phyloP scores from a whole-genome alignment of 768 basidiomycete genomes.

The Gymnopilus junonius region DNA sequence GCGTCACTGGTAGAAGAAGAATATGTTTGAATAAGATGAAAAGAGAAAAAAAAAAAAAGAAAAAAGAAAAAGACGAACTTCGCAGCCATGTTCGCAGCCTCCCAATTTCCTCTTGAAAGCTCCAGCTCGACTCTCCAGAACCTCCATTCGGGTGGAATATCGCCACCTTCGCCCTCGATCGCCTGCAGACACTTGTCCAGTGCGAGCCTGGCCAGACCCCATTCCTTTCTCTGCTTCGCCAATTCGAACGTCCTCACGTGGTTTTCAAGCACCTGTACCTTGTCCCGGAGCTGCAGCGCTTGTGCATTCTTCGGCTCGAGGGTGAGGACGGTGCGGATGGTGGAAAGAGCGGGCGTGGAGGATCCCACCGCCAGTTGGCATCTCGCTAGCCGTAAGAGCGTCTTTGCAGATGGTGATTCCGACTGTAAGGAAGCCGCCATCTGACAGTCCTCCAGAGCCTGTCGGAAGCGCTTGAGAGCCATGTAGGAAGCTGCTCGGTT shows the following conservation, averaged over 20 bases:
- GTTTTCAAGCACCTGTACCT: slow-evolving; percentile 61
- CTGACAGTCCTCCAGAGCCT: slow-evolving; percentile 81
- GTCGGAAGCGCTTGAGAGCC: slow-evolving; percentile 75
- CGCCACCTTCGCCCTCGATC: slow-evolving; percentile 76
- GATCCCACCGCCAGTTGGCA: slow-evolving; percentile 85
- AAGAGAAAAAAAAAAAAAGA: not conserved
- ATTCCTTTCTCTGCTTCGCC: slow-evolving; percentile 64
- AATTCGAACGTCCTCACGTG: slow-evolving; percentile 68
- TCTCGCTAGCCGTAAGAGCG: slow-evolving; percentile 79
- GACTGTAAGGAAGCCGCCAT: slow-evolving; percentile 70
- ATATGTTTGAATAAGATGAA: not conserved
- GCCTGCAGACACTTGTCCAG: slow-evolving; percentile 77
- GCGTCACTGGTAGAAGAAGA: slow-evolving; percentile 59
- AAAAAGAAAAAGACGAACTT: slow-evolving; percentile 54
- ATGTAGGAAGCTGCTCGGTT: slow-evolving; percentile 90
- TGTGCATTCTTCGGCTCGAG: slow-evolving; percentile 65
- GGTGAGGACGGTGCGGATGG: slow-evolving; percentile 61
- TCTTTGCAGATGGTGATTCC: slow-evolving; percentile 67
- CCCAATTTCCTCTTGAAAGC: slow-evolving; percentile 70
- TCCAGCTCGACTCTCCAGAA: slow-evolving; percentile 81
- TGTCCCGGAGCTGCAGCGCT: slow-evolving; percentile 63
- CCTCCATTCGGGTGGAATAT: slow-evolving; percentile 81
- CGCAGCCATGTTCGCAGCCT: slow-evolving; percentile 73
- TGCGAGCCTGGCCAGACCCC: slow-evolving; percentile 79
- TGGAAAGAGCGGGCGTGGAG: slow-evolving; percentile 66